Conservation (phyloP, 768 basidiomycete genomes). For the Vararia minispora region DNA sequence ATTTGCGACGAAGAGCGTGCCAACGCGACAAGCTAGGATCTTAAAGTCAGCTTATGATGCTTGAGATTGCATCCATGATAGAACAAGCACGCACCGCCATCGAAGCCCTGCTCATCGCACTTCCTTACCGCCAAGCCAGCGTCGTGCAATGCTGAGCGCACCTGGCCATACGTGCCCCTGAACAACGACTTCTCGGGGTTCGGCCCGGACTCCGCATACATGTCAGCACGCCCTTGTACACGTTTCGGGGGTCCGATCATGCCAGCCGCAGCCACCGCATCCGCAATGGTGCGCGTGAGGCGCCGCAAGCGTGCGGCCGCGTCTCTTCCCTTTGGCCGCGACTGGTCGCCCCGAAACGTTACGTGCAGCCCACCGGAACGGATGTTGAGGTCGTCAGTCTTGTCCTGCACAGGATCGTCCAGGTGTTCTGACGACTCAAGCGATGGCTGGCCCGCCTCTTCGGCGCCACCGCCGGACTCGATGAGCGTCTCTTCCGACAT, state of each 20-base stretch:
- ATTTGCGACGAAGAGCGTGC: conserved; percentile 15
- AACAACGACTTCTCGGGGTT: conserved; percentile 8
- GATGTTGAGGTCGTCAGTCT: conserved; percentile 8
- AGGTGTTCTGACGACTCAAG: no score
- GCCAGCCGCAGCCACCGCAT: conserved; percentile 14
- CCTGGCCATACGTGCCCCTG: conserved; percentile 15
- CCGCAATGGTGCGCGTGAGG: conserved; percentile 13
- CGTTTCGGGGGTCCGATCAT: conserved; percentile 9
- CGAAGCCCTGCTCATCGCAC: conserved; percentile 12
- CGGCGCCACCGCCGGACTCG: no score
- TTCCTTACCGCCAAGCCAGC: conserved; percentile 14
- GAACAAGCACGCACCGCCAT: conserved; percentile 9
- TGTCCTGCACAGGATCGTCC: neutral
- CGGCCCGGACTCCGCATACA: neutral
- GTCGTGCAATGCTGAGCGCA: conserved; percentile 12
- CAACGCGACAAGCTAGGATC: conserved; percentile 11
- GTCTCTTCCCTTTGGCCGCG: no score
- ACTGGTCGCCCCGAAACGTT: conserved; percentile 9
- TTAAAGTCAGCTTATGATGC: no score
- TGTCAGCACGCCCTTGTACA: neutral
- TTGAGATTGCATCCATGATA: no score
- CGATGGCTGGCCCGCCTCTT: no score
- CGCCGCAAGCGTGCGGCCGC: conserved; percentile 7
- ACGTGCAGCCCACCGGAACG: conserved; percentile 14
- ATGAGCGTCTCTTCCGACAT: conserved; percentile 13